Conservation (phyloP, 2,329 filamentous ascomycete species). For the Fusarium brachygibbosum region DNA sequence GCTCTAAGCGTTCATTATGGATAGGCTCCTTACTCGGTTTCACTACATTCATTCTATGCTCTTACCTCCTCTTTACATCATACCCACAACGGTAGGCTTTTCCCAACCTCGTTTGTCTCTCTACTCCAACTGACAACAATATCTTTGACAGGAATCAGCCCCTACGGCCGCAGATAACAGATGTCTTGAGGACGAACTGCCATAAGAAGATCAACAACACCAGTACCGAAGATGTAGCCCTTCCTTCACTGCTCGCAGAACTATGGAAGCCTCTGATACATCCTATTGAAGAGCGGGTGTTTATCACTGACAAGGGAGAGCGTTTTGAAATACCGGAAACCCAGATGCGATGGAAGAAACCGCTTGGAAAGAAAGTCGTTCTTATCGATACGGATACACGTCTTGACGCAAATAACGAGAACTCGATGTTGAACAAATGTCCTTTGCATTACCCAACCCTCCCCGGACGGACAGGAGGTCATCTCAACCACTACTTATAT, state of each 20-base stretch:
- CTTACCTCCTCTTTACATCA: not conserved
- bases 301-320: slow-evolving; percentile 26
- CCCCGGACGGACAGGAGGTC: slow-evolving; percentile 16
- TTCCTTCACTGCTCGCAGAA: slow-evolving; percentile 3
- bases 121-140: accelerated
- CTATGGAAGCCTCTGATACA: slow-evolving; percentile 27
- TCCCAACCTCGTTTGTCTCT: accelerated
- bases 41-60: not conserved
- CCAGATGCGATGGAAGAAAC: slow-evolving; percentile 19
- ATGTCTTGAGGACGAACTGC: not conserved
- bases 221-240: not conserved
- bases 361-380: not conserved
- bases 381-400: slow-evolving; percentile 26
- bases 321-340: slow-evolving; percentile 8
- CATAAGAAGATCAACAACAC: slow-evolving; percentile 7
- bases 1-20: not conserved
- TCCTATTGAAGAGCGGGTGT: slow-evolving; percentile 4
- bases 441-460: slow-evolving; percentile 3
- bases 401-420: not conserved
- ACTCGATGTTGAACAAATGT: slow-evolving; percentile 18
- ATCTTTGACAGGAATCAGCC: not conserved
- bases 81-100: not conserved
- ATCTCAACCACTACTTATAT: slow-evolving; percentile 45
- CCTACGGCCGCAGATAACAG: not conserved
- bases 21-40: not conserved